Evolutionary conservation across 208 protist genomes (phyloP).

Genomic region (Trypanosoma caninum): DNA sequence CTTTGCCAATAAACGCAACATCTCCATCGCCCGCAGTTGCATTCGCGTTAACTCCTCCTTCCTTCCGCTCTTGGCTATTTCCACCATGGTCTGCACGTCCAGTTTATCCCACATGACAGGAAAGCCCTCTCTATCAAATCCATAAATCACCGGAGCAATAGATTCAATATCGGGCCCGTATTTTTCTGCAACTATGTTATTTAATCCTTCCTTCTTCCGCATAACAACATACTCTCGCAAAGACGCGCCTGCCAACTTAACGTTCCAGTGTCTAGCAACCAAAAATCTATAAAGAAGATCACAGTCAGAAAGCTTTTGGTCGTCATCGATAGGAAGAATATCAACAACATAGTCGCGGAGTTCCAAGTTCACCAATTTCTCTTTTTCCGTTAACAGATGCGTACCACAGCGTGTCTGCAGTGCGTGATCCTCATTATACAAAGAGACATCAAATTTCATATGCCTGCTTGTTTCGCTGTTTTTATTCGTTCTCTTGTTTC

Average conservation of each 20-base stretch:
- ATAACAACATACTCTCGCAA: constrained; percentile 50
- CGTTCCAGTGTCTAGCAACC: constrained; percentile 59
- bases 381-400: constrained; percentile 37
- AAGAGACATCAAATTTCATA: background rate
- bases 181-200: constrained; percentile 50
- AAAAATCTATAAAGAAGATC: constrained; percentile 83
- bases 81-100: constrained; percentile 46
- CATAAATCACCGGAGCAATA: constrained; percentile 49
- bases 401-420: constrained; percentile 39
- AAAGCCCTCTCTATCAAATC: constrained; percentile 52
- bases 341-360: constrained; percentile 31
- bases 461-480: too few relatives aligned
- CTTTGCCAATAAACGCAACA: constrained; percentile 39
- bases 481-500: too few relatives aligned
- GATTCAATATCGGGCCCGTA: constrained; percentile 31
- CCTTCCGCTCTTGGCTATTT: constrained; percentile 32
- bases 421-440: constrained; percentile 39
- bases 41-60: constrained; percentile 39
- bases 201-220: constrained; percentile 38
- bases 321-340: constrained; percentile 65
- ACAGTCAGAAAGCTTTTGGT: constrained; percentile 67
- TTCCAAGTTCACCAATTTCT: constrained; percentile 61
- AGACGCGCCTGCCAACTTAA: constrained; percentile 30
- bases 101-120: constrained; percentile 69
- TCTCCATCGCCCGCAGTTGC: constrained; percentile 69